A percentile compares a stretch with the other conserved stretches of the same genome.
These are phyloP conservation scores for Trichocladium uniseriatum DNA, from an alignment of 495 filamentous ascomycete species.

Conservation along the genomic window DNA sequence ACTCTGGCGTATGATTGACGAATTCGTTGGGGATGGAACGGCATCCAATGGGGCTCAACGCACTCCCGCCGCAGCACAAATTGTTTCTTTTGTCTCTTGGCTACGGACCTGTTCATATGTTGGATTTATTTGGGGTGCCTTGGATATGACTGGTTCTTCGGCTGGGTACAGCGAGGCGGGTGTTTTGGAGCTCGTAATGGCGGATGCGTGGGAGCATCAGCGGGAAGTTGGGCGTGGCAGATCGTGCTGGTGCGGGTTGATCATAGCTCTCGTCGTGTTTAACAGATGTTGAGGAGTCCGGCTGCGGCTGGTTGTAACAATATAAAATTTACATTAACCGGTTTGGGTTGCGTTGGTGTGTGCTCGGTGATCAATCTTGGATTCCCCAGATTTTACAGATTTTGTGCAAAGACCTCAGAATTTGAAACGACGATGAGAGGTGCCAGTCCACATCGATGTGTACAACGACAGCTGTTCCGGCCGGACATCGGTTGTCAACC, in stretches of 20 bases:
- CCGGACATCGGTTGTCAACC: too few relatives aligned
- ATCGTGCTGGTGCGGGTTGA: not conserved
- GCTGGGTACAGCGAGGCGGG: not conserved
- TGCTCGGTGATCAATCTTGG: too few relatives aligned
- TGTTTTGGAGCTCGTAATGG: slow-evolving; percentile 4
- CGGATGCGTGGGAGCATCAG: not conserved
- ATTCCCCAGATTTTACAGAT: too few relatives aligned
- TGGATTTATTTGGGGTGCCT: not conserved
- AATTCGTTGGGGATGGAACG: not conserved
- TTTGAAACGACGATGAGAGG: too few relatives aligned
- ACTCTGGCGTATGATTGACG: slow-evolving; percentile 3
- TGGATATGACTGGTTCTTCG: not conserved
- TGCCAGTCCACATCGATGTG: too few relatives aligned
- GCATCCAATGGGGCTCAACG: slow-evolving; percentile 1
- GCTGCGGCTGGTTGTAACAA: not conserved
- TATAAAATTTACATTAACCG: not conserved
- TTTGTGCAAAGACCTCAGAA: too few relatives aligned
- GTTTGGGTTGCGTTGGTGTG: too few relatives aligned
- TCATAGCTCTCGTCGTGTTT: not conserved
- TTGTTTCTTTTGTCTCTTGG: not conserved
- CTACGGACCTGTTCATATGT: not conserved
- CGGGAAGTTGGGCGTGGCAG: not conserved
- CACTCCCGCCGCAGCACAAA: not conserved
- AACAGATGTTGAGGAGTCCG: not conserved
- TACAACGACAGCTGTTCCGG: too few relatives aligned